Base-by-base conservation (phyloP, 225 moss, liverwort and hornwort genomes). In the Pseudoscleropodium purum region DNA sequence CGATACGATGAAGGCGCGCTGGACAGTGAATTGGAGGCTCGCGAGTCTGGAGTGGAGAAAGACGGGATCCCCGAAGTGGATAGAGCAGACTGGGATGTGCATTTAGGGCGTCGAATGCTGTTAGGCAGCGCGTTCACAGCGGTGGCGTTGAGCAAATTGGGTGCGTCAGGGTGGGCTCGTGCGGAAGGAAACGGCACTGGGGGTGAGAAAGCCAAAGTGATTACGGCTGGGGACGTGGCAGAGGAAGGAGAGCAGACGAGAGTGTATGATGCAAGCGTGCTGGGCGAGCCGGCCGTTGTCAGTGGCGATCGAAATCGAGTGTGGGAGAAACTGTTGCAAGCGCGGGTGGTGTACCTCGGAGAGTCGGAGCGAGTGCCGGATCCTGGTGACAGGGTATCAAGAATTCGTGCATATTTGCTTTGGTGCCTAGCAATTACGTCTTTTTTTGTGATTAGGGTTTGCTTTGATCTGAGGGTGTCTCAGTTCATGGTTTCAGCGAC, bases 301-400 rank as follows among this genome's bases (percentile, higher is more conserved):
- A 93, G 96, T 80, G 94, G 90, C 66, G 95, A 95, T 51, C 95
- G 92, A 75, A 90, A 91, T 85, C 91, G 93, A 69, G 97, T 97
- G 57, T 99, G 98, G 98, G 90, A 95, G 87, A 99, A 95, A 93
- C 93, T 99, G 81, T 73, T 99, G 89, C 95, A 92, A 84, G 96
- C 94, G 79, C 94, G 98, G 74, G 96, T 99, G 49, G 92, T 97
- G 70, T 99, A 99, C 82, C 92, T 99, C 31, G 98, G 97, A 31
- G 98, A 99, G 88, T 91, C 96, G 84, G 98, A 99, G 89, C 94
- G 91, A 80, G 95, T 95, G 88, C 96, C 94, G 62, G 98, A 97
- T 82, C 41, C 96, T 59, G 97, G 93, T 91, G 98, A 96, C 74
- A 95, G 92, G 96, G 98, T 96, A 91, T 73, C n/a, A 45, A 79